A percentile compares a stretch with the other conserved stretches of the same genome.
phyloP scores from a whole-genome alignment of 495 filamentous ascomycete genomes.

The Bathelium albidoporum region DNA sequence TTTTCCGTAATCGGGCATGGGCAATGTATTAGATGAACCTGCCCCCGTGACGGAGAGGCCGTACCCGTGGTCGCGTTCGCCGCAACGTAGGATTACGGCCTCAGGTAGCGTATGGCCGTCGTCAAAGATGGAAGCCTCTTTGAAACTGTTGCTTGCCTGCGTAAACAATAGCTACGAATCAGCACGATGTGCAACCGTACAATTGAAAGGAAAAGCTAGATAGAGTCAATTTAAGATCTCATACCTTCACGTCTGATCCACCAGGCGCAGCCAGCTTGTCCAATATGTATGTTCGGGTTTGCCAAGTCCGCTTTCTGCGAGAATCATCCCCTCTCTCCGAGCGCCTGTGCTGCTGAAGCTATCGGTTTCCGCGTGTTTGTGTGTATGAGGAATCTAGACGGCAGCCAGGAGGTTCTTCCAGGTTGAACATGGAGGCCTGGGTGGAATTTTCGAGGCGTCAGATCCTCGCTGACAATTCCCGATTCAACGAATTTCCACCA shows the following conservation, averaged over 20 bases:
- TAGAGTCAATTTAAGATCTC: background rate
- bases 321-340: background rate
- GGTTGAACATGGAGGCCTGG: background rate
- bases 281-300: background rate
- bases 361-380: background rate
- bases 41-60: background rate
- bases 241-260: background rate
- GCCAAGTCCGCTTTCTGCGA: background rate
- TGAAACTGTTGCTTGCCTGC: background rate
- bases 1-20: conserved; percentile 50
- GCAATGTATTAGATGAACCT: conserved; percentile 21
- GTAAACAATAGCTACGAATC: background rate
- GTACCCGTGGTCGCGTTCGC: background rate
- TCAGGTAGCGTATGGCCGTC: background rate
- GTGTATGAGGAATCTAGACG: background rate
- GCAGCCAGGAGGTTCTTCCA: background rate
- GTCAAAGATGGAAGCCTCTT: background rate
- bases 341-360: background rate
- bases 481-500: background rate
- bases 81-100: background rate
- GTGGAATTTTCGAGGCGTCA: background rate
- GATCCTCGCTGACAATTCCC: background rate
- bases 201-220: background rate
- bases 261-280: background rate
- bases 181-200: background rate